Evolutionary conservation across 2,329 filamentous ascomycete genomes (phyloP), one percentile per base, ranked within the genome.

Genomic region (Nothophoma quercina): DNA sequence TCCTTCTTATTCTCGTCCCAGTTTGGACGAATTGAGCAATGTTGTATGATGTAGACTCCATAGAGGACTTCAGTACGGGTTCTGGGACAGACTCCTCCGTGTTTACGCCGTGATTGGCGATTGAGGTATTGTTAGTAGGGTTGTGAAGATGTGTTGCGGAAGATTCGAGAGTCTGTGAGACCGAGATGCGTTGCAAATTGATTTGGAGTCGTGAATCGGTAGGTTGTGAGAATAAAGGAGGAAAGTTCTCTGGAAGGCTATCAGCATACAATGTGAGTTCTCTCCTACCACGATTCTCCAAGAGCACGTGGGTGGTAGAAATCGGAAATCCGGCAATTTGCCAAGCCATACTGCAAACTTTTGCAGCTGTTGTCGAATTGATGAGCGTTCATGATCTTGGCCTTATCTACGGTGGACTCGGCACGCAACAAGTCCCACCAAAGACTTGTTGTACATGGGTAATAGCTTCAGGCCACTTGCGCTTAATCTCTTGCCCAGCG

Each of bases 1-100:
- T 64, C 59, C 49, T 59, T 51, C 55, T 56, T 16, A 29, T 48
- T 63, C 59, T 65, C 50, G 61, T 51, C 63, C 59, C 51, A 48
- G 45, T 55, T 56, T 65, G 63, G 63, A 65, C 56, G 60, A 60
- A 59, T 50, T 63, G 62, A 51, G 48, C 53, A 34, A 46, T 51
- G 29, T 51, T 58, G 62, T 59, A 56, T 48, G 52, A 13, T 60
- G 38, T 57, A 32, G 35, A 55, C 30, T 63, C 21, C 64, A 67
- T 67, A 63, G 53, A 56, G 54, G 32, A 67, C 62, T 64, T 67
- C 64, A 67, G 64, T 46, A 65, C 58, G 33, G 62, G 64, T 58
- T 59, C 35, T 60, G 64, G 64, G 59, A 59, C 64, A 67, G 64
- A 65, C 63, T 67, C 63, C 63, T 65, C 63, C 63, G 47, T 42